Evolutionary conservation across 1,284 basidiomycete genomes (phyloP), one percentile per base, ranked within the genome.

Genomic region (Fomitopsis pinicola): DNA sequence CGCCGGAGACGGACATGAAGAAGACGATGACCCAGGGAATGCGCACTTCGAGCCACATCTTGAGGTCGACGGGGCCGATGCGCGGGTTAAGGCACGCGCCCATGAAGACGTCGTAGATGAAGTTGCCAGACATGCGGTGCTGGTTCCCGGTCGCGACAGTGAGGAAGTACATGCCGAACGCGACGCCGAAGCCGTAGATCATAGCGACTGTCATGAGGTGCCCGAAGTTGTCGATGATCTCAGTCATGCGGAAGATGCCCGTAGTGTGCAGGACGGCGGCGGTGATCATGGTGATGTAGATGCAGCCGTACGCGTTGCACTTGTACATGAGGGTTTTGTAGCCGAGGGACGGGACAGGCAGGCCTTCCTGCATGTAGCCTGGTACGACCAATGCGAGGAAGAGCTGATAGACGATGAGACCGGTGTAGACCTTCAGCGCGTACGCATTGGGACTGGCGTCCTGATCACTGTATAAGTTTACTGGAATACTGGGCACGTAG

Each of bases 41-140:
- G 57, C 97, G 87, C 61, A 99, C 97, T 76, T 99, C 97, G 30
- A 94, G 94, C 88, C 96, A 99, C 96, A 99, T 98, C 81, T 99
- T 99, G 72, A 99, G 80, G 77, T 98, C 97, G 68, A 99, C 85
- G 40, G 83, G 81, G n/a, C 95, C 95, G 65, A 99, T 84, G 62
- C 97, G 88, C 14, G 97, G 97, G 79, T 98, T 99, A 65, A 99
- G 82, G 59, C 84, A 84, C 42, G 95, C 95, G 54, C 97, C 97
- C 95, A 98, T 98, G 78, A 95, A 97, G 65, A 95, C 89, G 71
- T 97, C 95, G 73, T 97, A 99, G 67, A 96, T 83, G 76, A 92
- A 86, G 78, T 88, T 97, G 58, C 95, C 95, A 17, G 92, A 95
- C 92, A 98, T 97, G 66, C 97, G 85, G 56, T 96, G 88, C 64